Base-by-base conservation (phyloP, 345 rosid genomes). In the Pelargonium nanum region DNA sequence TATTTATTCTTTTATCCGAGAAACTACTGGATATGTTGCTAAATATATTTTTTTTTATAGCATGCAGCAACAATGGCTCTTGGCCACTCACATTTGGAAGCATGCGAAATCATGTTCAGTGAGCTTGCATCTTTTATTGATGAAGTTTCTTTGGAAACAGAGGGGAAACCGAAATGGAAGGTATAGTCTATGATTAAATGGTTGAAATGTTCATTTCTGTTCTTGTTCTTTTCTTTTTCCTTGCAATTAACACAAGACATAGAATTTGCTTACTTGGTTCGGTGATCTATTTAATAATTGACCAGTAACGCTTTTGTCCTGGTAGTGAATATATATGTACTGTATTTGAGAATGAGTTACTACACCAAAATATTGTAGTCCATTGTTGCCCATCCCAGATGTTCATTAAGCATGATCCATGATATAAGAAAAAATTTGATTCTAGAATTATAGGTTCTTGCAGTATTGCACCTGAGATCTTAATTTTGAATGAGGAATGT, bases 91-190 rank as follows among this genome's bases (percentile, higher is more conserved):
- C 99, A 89, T 79, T 77, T 93, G 73, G 99, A 93, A 79, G 87
- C 92, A 53, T 93, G 99, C 70, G 97, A 93, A 78, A 81, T 81
- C 61, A 93, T 93, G 97, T 93, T 89, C 62, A 78, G 78, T 26
- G 96, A 87, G 78, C 89, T 93, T 51, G 76, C 94, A 58, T 80
- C 97, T 67, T 87, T 85, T 71, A 82, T 93, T 68, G 99, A 93
- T 19, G 99, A 93, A 61, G 86, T 89, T 61, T 93, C 99, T 61
- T 80, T 72, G 64, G 97, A 93, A 78, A 80, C 97, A 19, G 99
- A 93, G 70, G 88, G 87, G 70, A 93, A 85, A 71, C 83, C 91
- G 28, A 93, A 93, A 71, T 93, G 99, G 99, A 93, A 93, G 99
- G 99, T 89, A 78, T 23, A 48, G 6, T 57, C 20, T 64, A 22